A percentile compares a stretch with the other conserved stretches of the same genome.
Conservation (phyloP, 768 basidiomycete species). For the Tylopilus rubrobrunneus region DNA sequence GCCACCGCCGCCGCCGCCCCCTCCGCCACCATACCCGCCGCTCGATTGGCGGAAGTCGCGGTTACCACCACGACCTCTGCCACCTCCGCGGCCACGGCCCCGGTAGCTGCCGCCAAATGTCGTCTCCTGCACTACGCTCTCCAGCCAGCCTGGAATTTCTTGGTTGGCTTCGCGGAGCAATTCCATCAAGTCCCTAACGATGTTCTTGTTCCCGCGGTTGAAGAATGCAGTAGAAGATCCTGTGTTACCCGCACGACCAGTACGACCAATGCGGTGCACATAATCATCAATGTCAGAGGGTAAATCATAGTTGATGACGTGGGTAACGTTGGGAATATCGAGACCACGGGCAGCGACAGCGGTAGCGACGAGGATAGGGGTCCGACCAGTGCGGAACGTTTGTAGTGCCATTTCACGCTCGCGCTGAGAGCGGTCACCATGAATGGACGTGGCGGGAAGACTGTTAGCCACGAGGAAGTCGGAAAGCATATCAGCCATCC, state of each 20-base stretch:
- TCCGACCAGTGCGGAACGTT: conserved; percentile 92
- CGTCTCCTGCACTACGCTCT: conserved; percentile 78
- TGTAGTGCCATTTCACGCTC: conserved; percentile 95
- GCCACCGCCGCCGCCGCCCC: conserved; percentile 20
- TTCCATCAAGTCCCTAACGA: conserved; percentile 88
- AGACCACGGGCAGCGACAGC: conserved; percentile 98
- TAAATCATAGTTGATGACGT: conserved; percentile 97
- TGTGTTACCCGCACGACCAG: conserved; percentile 97
- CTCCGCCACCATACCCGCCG: conserved; percentile 30
- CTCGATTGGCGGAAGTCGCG: conserved; percentile 33
- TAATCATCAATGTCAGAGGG: conserved; percentile 99
- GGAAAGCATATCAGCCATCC: conserved; percentile 98
- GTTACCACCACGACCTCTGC: conserved; percentile 35
- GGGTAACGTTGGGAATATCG: conserved; percentile 98
- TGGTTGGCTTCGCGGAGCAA: conserved; percentile 95
- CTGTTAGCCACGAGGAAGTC: conserved; percentile 86
- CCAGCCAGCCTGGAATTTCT: conserved; percentile 89
- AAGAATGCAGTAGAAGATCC: conserved; percentile 96
- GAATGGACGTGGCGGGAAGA: conserved; percentile 92
- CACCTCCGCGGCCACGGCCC: conserved; percentile 53
- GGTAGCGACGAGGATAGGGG: conserved; percentile 95
- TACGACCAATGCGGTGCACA: conserved; percentile 97
- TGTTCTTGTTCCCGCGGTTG: conserved; percentile 89
- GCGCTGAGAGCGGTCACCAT: conserved; percentile 96
- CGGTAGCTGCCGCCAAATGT: conserved; percentile 60